Conservation (phyloP, 176 grass and related monocot genomes). For the Tillandsia leiboldiana region DNA sequence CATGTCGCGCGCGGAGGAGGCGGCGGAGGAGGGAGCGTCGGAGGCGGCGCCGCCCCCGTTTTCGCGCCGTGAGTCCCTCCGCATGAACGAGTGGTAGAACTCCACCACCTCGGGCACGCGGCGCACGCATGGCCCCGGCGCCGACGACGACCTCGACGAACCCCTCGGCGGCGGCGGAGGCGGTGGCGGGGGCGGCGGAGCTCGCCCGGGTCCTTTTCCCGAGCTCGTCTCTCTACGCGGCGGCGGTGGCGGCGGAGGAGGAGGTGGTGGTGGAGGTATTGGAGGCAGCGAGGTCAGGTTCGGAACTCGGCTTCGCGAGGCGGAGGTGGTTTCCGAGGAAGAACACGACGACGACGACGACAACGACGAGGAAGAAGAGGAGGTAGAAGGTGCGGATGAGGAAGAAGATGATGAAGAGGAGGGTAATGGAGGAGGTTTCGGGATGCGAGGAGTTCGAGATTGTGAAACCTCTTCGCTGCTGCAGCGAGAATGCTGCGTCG, state of each 20-base stretch:
- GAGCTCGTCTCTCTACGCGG: background rate
- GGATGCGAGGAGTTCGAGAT: slow-evolving; percentile 13
- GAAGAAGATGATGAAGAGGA: slow-evolving; percentile 26
- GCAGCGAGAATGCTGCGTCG: background rate
- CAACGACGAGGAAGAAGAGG: slow-evolving; percentile 30
- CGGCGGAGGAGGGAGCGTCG: slow-evolving; percentile 10
- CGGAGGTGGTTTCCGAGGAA: slow-evolving; percentile 35
- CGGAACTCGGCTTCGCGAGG: slow-evolving; percentile 21
- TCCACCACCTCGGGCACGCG: slow-evolving; percentile 89
- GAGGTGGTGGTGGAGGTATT: slow-evolving; percentile 60
- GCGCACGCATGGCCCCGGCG: slow-evolving; percentile 37
- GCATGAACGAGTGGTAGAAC: slow-evolving; percentile 97
- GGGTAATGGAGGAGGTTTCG: slow-evolving; percentile 25
- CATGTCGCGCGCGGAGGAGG: slow-evolving; percentile 64
- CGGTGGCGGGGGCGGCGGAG: slow-evolving; percentile 52
- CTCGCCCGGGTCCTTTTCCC: background rate
- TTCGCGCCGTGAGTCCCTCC: slow-evolving; percentile 66
- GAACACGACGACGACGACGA: slow-evolving; percentile 24
- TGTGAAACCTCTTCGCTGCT: slow-evolving; percentile 8
- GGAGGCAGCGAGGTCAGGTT: slow-evolving; percentile 59
- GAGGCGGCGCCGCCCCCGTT: slow-evolving; percentile 2
- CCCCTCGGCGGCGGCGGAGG: slow-evolving; percentile 45
- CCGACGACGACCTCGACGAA: slow-evolving; percentile 5
- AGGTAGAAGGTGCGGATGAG: slow-evolving; percentile 41
- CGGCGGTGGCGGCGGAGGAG: background rate